phyloP scores from a whole-genome alignment of 768 basidiomycete species.

The Baorangia bicolor region DNA sequence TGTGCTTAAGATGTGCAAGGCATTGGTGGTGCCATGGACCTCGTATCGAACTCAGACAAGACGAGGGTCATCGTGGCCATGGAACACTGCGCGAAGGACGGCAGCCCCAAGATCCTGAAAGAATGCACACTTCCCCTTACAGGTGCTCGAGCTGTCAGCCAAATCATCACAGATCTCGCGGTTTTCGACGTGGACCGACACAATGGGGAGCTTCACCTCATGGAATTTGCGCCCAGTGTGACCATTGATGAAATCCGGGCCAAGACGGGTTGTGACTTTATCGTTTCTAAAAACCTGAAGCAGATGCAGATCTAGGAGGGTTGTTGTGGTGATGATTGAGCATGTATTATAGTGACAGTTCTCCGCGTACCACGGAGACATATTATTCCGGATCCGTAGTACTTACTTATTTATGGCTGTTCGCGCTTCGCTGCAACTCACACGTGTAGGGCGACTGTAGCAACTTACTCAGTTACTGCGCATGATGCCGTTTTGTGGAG shows the following conservation, averaged over 20 bases:
- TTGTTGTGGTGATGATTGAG: constrained; percentile 5
- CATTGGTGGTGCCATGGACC: constrained; percentile 94
- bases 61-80: constrained; percentile 87
- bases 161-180: constrained; percentile 86
- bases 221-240: constrained; percentile 76
- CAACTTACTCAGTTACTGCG: constrained; percentile 13
- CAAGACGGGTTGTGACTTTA: constrained; percentile 82
- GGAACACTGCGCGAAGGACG: constrained; percentile 88
- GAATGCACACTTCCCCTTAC: constrained; percentile 83
- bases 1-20: constrained; percentile 50
- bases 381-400: not conserved
- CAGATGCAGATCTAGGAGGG: constrained; percentile 37
- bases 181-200: constrained; percentile 84
- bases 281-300: constrained; percentile 50
- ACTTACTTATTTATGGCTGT: constrained; percentile 8
- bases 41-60: constrained; percentile 91
- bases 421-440: not conserved
- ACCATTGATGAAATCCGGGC: constrained; percentile 75
- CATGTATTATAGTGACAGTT: not conserved
- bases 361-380: not conserved
- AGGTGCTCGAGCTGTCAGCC: constrained; percentile 80
- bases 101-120: constrained; percentile 80
- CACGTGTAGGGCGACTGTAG: constrained; percentile 5
- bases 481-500: constrained; percentile 18
- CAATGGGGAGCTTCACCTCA: constrained; percentile 65